phyloP scores from a whole-genome alignment of 441 rosid species.

The Eruca vesicaria region DNA sequence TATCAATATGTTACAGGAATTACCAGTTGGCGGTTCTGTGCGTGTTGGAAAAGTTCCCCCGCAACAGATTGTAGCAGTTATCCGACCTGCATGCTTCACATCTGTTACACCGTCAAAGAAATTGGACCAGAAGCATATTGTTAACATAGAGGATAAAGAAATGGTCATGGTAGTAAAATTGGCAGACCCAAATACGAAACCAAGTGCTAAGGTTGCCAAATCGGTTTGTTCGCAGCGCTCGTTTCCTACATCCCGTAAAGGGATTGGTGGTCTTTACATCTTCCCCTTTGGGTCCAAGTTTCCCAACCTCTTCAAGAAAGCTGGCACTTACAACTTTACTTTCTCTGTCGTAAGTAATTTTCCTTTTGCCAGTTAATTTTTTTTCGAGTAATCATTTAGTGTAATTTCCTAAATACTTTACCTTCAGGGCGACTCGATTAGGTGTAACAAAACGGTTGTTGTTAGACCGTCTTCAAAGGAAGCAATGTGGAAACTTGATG shows the following conservation, averaged over 20 bases:
- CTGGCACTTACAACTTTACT: slow-evolving; percentile 50
- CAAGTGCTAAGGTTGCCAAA: slow-evolving; percentile 7
- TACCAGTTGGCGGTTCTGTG: slow-evolving; percentile 37
- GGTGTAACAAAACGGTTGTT: slow-evolving; percentile 37
- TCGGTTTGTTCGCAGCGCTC: slow-evolving; percentile 30
- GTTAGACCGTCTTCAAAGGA: slow-evolving; percentile 45
- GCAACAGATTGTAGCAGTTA: slow-evolving; percentile 60
- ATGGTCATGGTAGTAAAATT: slow-evolving; percentile 52
- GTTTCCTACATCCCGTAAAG: slow-evolving; percentile 43
- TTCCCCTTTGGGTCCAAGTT: slow-evolving; percentile 41
- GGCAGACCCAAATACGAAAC: slow-evolving; percentile 16
- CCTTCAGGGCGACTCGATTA: slow-evolving; percentile 40
- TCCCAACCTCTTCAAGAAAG: slow-evolving; percentile 42
- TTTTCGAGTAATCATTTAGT: slow-evolving; percentile 10
- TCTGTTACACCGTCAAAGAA: slow-evolving; percentile 39
- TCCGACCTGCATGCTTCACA: slow-evolving; percentile 56
- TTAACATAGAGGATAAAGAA: slow-evolving; percentile 40
- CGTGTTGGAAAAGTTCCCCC: slow-evolving; percentile 57
- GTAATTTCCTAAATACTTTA: slow-evolving; percentile 1
- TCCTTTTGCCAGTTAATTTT: background rate
- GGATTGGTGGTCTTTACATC: slow-evolving; percentile 56
- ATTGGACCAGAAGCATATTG: slow-evolving; percentile 60
- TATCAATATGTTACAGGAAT: slow-evolving; percentile 37
- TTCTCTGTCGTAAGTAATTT: slow-evolving; percentile 50
- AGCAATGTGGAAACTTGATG: slow-evolving; percentile 47